Base-by-base conservation (phyloP, 331 rosid genomes). In the Spiraea crenata region DNA sequence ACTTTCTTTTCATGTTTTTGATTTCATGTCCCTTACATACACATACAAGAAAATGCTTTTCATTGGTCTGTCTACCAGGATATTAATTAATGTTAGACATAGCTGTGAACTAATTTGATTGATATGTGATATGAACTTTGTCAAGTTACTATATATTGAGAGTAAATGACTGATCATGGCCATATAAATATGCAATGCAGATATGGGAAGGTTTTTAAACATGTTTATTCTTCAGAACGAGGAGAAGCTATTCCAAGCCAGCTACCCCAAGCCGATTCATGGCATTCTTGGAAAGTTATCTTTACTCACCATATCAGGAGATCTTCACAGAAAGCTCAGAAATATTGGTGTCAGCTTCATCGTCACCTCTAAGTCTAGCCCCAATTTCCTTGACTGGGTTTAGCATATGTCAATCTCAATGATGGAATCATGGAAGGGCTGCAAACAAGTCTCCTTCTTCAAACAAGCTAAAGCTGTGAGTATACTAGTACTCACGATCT, bases 121-220 rank as follows among this genome's bases (percentile, higher is more conserved):
- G 31, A 25, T n/a, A n/a, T n/a, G n/a, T n/a, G n/a, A n/a, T 25
- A 25, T 25, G 31, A 25, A 25, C 31, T 25, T 25, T 25, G 31
- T 25, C 31, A 25, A 25, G 31, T 25, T 25, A 25, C 31, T 25
- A 25, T 25, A 25, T 25, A 25, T 25, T 25, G 31, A 25, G 31
- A 0, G 31, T 25, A 25, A 25, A 25, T 25, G 31, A 25, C 31
- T 25, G 31, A 25, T 25, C 31, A 25, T 25, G 31, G 31, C 31
- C 31, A 25, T 25, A 25, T 25, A 25, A 25, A 25, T 25, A 25
- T 25, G 31, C 31, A 25, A 38, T 79, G 84, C 80, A 91, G 96
- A 75, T 92, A 84, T 60, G 98, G 96, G 38, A 87, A 67, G 81
- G 83, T 89, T 61, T 92, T 92, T 86, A 92, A 84, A 85, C 83